Percentiles rank a stretch among this genome's conserved stretches.
Evolutionary conservation across 164 flowering plant genomes (phyloP).

Genomic region (Santalum album): DNA sequence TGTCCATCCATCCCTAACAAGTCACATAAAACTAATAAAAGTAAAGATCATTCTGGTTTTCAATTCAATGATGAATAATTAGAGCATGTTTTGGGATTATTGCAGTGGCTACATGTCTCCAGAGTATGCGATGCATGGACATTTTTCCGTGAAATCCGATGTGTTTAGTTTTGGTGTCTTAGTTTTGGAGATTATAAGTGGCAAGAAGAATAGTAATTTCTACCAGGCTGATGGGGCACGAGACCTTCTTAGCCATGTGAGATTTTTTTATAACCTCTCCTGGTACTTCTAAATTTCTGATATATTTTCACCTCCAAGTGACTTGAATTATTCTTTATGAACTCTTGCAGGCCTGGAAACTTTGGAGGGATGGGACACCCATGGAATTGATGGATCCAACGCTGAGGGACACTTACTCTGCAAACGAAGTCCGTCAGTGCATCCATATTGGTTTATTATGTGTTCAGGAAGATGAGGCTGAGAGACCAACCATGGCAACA

Average conservation of each 20-base stretch:
- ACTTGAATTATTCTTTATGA: too few relatives aligned
- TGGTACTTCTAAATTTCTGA: too few relatives aligned
- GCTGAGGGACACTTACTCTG: neutral
- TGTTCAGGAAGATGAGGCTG: conserved; percentile 16
- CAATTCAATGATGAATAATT: too few relatives aligned
- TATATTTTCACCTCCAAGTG: too few relatives aligned
- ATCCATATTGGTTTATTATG: conserved; percentile 22
- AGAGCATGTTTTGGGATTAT: too few relatives aligned
- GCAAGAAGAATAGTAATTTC: neutral
- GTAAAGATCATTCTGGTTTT: too few relatives aligned
- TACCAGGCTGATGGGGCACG: neutral
- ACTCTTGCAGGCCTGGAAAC: conserved; percentile 14
- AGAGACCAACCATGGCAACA: conserved; percentile 22
- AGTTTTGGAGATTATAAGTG: neutral
- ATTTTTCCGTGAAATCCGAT: neutral
- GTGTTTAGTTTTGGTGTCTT: neutral
- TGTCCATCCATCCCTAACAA: too few relatives aligned
- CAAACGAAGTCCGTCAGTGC: conserved; percentile 18
- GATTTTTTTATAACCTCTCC: too few relatives aligned
- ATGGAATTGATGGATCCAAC: conserved; percentile 13
- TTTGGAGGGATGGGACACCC: conserved; percentile 7
- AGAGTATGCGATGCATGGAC: neutral
- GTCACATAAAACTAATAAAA: too few relatives aligned
- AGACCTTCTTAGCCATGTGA: neutral
- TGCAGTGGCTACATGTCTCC: neutral